Base-by-base conservation (phyloP, 2,329 filamentous ascomycete genomes). In the Blumeria graminis region DNA sequence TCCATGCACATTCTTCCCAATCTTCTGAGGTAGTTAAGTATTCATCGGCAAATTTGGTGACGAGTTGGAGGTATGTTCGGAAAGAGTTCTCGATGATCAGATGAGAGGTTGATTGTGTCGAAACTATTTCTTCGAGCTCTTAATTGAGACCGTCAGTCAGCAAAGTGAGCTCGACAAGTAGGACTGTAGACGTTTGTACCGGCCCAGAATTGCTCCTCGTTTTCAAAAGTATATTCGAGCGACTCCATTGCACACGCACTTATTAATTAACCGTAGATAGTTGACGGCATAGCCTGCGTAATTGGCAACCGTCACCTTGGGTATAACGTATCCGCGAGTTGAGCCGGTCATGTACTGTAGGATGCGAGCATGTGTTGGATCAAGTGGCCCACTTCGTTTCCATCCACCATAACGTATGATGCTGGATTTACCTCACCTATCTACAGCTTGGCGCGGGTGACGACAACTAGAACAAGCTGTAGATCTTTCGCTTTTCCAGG, bases 171-270 rank as follows among this genome's bases (percentile, higher is more conserved):
- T 36, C 18, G 45, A 48, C 11, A 43, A 34, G 52, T 6, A 43
- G 39, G 36, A 50, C 46, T 11, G 51, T 22, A 33, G 35, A 59
- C 55, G 58, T 52, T 62, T 76, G 68, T 69, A 94, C 89, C 85
- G 70, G 81, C 76, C 90, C 88, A 95, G 72, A 94, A 88, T 70
- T 89, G 82, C 69, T 87, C 78, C 71, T 87, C 86, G 69, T 80
- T 82, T 70, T 89, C 83, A 69, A 86, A 75, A 66, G 74, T 76
- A 69, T 78, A 76, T 69, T 88, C 82, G 70, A 79, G 77, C 71
- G 84, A 69, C 56, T 72, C 70, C 69, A 72, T 72, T 28, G 50
- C 45, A 54, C 56, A 56, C 56, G 22, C 22, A 28, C 22, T 28
- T 28, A 28, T 2, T 28, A 2, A 28, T 28, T 28, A 28, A 4